Percentiles rank a stretch among this genome's conserved stretches.
Evolutionary conservation across 192 early-diverging fungal genomes (phyloP).

Genomic region (Backusella australiensis): DNA sequence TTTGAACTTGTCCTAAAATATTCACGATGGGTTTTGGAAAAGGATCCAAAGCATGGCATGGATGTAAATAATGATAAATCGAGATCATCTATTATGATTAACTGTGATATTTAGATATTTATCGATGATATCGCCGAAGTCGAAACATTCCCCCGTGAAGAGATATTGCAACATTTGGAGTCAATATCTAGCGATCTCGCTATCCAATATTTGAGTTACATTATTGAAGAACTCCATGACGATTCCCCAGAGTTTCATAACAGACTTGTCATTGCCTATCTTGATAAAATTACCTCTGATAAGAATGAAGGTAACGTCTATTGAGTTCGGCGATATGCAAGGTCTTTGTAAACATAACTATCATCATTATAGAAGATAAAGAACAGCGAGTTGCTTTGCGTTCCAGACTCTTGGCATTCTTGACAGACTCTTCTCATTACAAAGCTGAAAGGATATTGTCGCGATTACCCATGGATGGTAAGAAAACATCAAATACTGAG

Average conservation of each 20-base stretch:
- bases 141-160: slow-evolving; percentile 57
- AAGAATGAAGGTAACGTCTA: neutral
- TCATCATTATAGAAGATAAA: neutral
- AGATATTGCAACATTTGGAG: slow-evolving; percentile 67
- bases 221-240: slow-evolving; percentile 72
- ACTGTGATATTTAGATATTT: slow-evolving; percentile 40
- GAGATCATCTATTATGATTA: neutral
- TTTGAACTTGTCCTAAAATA: slow-evolving; percentile 85
- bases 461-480: slow-evolving; percentile 71
- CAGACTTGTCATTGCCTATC: slow-evolving; percentile 74
- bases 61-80: slow-evolving; percentile 44
- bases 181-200: slow-evolving; percentile 61
- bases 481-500: neutral
- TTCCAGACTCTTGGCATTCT: slow-evolving; percentile 57
- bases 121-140: slow-evolving; percentile 59
- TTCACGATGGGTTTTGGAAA: slow-evolving; percentile 73
- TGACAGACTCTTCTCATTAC: slow-evolving; percentile 70
- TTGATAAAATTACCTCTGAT: slow-evolving; percentile 54
- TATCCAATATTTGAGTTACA: slow-evolving; percentile 76
- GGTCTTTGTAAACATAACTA: slow-evolving; percentile 7
- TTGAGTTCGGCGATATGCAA: neutral
- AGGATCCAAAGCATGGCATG: slow-evolving; percentile 63
- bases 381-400: neutral
- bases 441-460: slow-evolving; percentile 73
- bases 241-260: slow-evolving; percentile 74